Base-by-base conservation (phyloP, 495 filamentous ascomycete species). In the Penicillium macrosclerotiorum region DNA sequence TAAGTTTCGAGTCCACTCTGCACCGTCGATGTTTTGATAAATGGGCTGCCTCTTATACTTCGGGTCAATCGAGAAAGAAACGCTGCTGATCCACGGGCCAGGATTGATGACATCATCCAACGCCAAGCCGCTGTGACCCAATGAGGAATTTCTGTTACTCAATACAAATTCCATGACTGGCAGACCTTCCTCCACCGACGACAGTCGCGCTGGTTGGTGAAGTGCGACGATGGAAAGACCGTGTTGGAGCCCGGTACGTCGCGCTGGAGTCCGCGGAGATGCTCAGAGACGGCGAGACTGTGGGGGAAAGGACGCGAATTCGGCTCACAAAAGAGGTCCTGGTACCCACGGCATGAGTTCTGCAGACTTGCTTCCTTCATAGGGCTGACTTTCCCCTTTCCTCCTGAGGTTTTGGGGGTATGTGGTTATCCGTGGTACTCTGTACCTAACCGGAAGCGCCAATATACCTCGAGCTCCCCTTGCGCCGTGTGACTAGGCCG, bases 61-160 rank as follows among this genome's bases (percentile, higher is more conserved):
- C 27, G 13, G 9, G 2, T 30, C 1, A 13, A 30, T 6, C 27
- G 9, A 30, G 13, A 30, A 6, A 3, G 5, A 34, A 16, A 13
- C 9, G n/a, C 3, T 13, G 34, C 35, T 36, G 43, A 38, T 44
- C 12, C 4, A 23, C 14, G 31, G n/a, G 39, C 20, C 42, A 17
- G 5, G 5, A 24, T 1, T 16, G 25, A 36, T 40, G 53, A 54
- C 42, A 51, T 55, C 42, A 54, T 45, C 45, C 8, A 22, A 27
- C 27, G 42, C 42, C 54, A 49, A 57, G 45, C 41, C 49, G 29
- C 65, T 65, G 67, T 51, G 19, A 45, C 65, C 19, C 18, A 57
- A 39, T 35, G 9, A 12, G 52, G 66, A 51, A 36, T 71, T 71
- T 67, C 57, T 63, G 51, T 73, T 73, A 73, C 69, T 48, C 60